Conservation (phyloP, 352 stramenopile species). For the Peronosclerospora sorghi region DNA sequence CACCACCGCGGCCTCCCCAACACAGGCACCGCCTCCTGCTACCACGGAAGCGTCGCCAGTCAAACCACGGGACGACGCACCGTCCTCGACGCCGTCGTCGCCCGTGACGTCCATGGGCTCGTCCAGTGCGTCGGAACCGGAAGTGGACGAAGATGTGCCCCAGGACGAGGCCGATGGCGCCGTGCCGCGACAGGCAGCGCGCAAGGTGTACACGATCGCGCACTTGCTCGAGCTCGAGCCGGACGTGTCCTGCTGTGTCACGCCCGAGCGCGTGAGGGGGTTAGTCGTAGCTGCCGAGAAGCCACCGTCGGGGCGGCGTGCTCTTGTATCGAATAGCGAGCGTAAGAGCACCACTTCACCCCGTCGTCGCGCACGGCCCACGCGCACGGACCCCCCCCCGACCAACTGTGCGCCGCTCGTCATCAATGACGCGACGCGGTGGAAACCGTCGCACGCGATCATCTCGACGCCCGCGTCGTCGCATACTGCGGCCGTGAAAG, state of each 20-base stretch:
- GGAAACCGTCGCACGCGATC: constrained; percentile 65
- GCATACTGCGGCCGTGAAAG: constrained; percentile 79
- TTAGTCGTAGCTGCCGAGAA: constrained; percentile 37
- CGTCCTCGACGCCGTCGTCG: constrained; percentile 14
- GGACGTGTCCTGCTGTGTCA: constrained; percentile 28
- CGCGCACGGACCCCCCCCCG: too few species aligned
- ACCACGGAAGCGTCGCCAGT: too few species aligned
- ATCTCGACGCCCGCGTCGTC: too few species aligned
- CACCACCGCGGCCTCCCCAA: neutral
- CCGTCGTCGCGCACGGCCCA: too few species aligned
- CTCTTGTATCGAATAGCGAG: too few species aligned
- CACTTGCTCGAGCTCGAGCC: constrained; percentile 66
- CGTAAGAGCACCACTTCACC: too few species aligned
- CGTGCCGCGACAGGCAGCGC: too few species aligned
- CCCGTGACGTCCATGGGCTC: constrained; percentile 17
- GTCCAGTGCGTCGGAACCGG: constrained; percentile 23
- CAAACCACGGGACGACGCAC: too few species aligned
- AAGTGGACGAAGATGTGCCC: constrained; percentile 16
- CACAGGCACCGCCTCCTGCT: too few species aligned
- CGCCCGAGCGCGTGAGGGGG: constrained; percentile 41
- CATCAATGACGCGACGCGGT: constrained; percentile 78
- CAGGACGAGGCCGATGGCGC: constrained; percentile 8
- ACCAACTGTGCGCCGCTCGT: constrained; percentile 36
- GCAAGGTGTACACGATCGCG: constrained; percentile 70
- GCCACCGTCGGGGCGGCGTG: constrained; percentile 13